Evolutionary conservation across 192 early-diverging fungal species (phyloP).

Genomic region (Coemansia sp.): DNA sequence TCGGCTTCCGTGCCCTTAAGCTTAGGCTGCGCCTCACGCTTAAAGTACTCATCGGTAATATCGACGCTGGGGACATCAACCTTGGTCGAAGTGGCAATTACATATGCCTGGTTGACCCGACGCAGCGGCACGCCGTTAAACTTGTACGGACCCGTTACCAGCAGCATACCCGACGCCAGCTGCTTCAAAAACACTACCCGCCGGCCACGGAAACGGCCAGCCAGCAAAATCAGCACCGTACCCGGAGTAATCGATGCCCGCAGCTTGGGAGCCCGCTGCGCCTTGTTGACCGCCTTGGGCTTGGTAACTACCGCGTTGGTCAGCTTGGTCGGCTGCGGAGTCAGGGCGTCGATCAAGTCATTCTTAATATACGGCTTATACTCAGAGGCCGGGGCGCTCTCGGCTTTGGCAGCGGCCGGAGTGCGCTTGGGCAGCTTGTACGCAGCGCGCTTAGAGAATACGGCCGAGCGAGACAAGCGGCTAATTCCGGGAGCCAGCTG

Average conservation of each 20-base stretch:
- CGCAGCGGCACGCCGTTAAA: constrained; percentile 98
- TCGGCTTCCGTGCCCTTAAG: constrained; percentile 81
- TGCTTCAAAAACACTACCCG: constrained; percentile 98
- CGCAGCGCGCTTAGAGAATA: constrained; percentile 82
- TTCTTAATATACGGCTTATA: constrained; percentile 59
- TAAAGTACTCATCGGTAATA: constrained; percentile 95
- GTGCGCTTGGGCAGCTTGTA: constrained; percentile 84
- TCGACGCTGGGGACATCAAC: constrained; percentile 77
- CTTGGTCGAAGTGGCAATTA: constrained; percentile 99
- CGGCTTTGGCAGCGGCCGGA: constrained; percentile 15
- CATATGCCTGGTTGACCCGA: constrained; percentile 99
- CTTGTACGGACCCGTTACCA: constrained; percentile 97
- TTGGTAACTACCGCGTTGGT: constrained; percentile 67
- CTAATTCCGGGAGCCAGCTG: constrained; percentile 81
- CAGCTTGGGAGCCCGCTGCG: constrained; percentile 66
- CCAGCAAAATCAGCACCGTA: constrained; percentile 93
- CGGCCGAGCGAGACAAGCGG: constrained; percentile 77
- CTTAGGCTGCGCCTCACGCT: constrained; percentile 69
- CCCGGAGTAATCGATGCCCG: constrained; percentile 95
- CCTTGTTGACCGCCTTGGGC: constrained; percentile 81
- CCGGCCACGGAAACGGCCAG: constrained; percentile 96
- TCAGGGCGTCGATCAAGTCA: constrained; percentile 74
- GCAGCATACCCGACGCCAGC: constrained; percentile 87
- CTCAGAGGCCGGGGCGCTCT: constrained; percentile 28
- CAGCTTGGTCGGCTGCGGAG: constrained; percentile 54